A percentile compares a stretch with the other conserved stretches of the same genome.
Conservation (phyloP, 371 early-diverging fungal species). For the Apophysomyces variabilis region DNA sequence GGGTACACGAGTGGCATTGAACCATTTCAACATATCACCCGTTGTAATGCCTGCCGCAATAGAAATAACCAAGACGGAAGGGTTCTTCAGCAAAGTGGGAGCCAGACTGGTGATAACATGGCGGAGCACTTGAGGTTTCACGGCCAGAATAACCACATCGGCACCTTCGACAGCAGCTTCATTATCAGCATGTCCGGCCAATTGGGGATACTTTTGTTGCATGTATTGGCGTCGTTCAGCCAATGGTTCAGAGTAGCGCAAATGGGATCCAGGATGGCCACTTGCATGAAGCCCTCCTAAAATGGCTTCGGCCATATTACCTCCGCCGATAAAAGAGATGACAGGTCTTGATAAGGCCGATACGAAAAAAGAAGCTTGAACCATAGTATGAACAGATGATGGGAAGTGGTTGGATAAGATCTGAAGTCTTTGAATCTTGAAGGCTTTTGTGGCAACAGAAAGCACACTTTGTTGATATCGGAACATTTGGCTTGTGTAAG, state of each 20-base stretch:
- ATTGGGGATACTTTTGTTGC: conserved; percentile 60
- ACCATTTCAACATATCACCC: conserved; percentile 76
- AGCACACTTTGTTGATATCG: not conserved
- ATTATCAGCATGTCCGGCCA: conserved; percentile 49
- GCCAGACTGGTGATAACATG: conserved; percentile 64
- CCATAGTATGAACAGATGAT: not conserved
- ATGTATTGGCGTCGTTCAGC: conserved; percentile 70
- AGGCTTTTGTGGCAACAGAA: not conserved
- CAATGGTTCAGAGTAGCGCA: conserved; percentile 86
- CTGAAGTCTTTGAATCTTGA: conserved; percentile 9
- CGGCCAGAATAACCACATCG: conserved; percentile 85
- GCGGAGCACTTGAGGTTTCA: conserved; percentile 89
- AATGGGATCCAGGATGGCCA: conserved; percentile 69
- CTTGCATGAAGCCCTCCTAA: conserved; percentile 81
- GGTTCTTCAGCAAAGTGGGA: conserved; percentile 41
- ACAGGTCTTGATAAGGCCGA: conserved; percentile 21
- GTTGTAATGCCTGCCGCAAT: conserved; percentile 91
- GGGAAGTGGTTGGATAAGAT: conserved; percentile 3
- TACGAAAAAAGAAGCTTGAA: not conserved
- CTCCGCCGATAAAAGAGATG: conserved; percentile 87
- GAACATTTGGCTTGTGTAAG: not conserved
- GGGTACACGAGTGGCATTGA: conserved; percentile 50
- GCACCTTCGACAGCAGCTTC: conserved; percentile 52
- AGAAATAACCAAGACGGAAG: conserved; percentile 69
- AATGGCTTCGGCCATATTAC: conserved; percentile 95